Evolutionary conservation across 2,329 filamentous ascomycete species (phyloP).

Genomic region (Aspergillus candidus): DNA sequence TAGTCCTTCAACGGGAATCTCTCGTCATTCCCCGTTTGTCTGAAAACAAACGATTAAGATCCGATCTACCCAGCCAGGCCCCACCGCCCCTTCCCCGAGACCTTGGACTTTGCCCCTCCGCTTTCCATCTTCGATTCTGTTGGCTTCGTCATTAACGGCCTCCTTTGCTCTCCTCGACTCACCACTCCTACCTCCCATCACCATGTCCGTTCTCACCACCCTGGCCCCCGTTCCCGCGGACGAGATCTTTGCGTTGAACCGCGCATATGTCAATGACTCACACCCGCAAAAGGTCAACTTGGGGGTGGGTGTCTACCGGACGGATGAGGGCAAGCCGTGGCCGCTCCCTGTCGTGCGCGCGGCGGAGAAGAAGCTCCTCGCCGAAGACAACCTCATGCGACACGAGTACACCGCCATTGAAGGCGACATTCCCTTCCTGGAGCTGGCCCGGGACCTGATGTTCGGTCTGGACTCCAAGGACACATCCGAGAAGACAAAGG

Average conservation of each 20-base stretch:
- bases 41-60: no score
- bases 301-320: constrained; percentile 84
- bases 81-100: no score
- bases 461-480: constrained; percentile 56
- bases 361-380: constrained; percentile 65
- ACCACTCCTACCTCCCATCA: constrained; percentile 6
- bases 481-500: constrained; percentile 20
- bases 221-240: constrained; percentile 87
- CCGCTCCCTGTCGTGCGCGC: constrained; percentile 87
- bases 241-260: constrained; percentile 82
- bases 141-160: neutral
- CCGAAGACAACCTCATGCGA: constrained; percentile 78
- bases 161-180: neutral
- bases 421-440: constrained; percentile 74
- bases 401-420: constrained; percentile 97
- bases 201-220: constrained; percentile 26
- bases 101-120: constrained; percentile 5
- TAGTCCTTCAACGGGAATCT: no score
- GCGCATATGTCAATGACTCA: constrained; percentile 71
- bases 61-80: no score
- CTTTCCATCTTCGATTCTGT: constrained; percentile 3
- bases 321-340: constrained; percentile 93
- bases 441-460: constrained; percentile 81
- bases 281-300: constrained; percentile 75
- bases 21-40: no score